Conservation (phyloP, 345 rosid genomes). For the Eutrema yunnanense region DNA sequence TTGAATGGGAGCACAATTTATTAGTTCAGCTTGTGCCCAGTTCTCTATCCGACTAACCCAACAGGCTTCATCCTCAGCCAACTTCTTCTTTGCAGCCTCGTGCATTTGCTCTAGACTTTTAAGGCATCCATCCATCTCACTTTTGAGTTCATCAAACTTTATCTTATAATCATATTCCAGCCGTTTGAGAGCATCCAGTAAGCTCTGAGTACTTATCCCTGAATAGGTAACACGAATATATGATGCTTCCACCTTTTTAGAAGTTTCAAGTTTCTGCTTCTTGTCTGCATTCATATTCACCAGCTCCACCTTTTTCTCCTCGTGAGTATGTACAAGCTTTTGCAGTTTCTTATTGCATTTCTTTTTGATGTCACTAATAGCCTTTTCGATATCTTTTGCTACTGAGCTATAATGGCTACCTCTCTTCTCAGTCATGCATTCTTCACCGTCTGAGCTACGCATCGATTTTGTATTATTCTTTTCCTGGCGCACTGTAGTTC, state of each 20-base stretch:
- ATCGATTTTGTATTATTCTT: constrained; percentile 22
- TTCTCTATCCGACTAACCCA: constrained; percentile 43
- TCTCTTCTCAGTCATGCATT: constrained; percentile 28
- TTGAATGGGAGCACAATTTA: constrained; percentile 6
- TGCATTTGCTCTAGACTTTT: constrained; percentile 40
- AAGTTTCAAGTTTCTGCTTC: constrained; percentile 41
- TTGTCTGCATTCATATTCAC: constrained; percentile 36
- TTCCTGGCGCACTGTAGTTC: constrained; percentile 8
- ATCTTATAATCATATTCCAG: constrained; percentile 42
- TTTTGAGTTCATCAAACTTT: constrained; percentile 38
- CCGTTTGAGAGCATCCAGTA: constrained; percentile 39
- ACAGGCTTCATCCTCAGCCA: constrained; percentile 38
- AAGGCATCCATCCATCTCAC: constrained; percentile 29
- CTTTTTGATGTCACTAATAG: constrained; percentile 42
- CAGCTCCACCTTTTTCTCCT: constrained; percentile 37
- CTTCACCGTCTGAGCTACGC: constrained; percentile 25
- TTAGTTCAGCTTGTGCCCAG: constrained; percentile 42
- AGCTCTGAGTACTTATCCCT: constrained; percentile 24
- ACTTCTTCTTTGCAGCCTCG: constrained; percentile 35
- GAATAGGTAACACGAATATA: constrained; percentile 40
- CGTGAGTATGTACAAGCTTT: constrained; percentile 41
- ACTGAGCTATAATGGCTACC: constrained; percentile 32
- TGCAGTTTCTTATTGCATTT: constrained; percentile 43
- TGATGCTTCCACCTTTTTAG: constrained; percentile 42
- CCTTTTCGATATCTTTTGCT: constrained; percentile 42